Percentiles rank a stretch among this genome's conserved stretches.
Evolutionary conservation across 2,329 filamentous ascomycete genomes (phyloP).

Genomic region (Cercospora sp.): DNA sequence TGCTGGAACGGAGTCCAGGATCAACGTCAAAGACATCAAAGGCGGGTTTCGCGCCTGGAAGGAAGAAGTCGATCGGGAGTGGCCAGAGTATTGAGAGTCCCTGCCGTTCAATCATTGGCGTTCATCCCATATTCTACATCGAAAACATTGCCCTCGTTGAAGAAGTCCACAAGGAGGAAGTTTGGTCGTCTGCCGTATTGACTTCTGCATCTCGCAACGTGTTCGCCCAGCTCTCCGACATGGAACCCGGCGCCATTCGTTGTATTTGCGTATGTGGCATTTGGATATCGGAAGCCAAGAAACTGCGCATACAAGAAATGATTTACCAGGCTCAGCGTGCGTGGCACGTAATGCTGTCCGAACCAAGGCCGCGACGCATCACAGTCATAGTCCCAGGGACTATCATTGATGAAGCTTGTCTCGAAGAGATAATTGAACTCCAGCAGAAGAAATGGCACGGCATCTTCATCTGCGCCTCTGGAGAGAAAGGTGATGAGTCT

Average conservation of each 20-base stretch:
- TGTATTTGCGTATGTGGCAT: slow-evolving; percentile 42
- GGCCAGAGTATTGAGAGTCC: slow-evolving; percentile 58
- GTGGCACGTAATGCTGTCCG: slow-evolving; percentile 41
- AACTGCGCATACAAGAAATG: slow-evolving; percentile 51
- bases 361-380: slow-evolving; percentile 45
- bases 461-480: slow-evolving; percentile 42
- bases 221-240: slow-evolving; percentile 48
- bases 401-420: slow-evolving; percentile 44
- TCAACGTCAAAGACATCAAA: slow-evolving; percentile 68
- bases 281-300: slow-evolving; percentile 47
- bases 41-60: slow-evolving; percentile 76
- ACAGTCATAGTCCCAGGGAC: slow-evolving; percentile 39
- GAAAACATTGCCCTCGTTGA: slow-evolving; percentile 34
- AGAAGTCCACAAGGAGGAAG: slow-evolving; percentile 46
- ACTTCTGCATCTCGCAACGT: slow-evolving; percentile 44
- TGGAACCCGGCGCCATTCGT: slow-evolving; percentile 46
- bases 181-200: slow-evolving; percentile 45
- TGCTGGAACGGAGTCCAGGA: slow-evolving; percentile 45
- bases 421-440: slow-evolving; percentile 49
- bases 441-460: slow-evolving; percentile 44
- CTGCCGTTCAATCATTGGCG: slow-evolving; percentile 27
- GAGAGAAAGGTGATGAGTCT: slow-evolving; percentile 50
- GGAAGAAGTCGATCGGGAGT: slow-evolving; percentile 61
- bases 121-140: slow-evolving; percentile 35
- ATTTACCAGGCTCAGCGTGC: slow-evolving; percentile 50